Base-by-base conservation (phyloP, 1,284 basidiomycete species). In the Termitomyces sp. region DNA sequence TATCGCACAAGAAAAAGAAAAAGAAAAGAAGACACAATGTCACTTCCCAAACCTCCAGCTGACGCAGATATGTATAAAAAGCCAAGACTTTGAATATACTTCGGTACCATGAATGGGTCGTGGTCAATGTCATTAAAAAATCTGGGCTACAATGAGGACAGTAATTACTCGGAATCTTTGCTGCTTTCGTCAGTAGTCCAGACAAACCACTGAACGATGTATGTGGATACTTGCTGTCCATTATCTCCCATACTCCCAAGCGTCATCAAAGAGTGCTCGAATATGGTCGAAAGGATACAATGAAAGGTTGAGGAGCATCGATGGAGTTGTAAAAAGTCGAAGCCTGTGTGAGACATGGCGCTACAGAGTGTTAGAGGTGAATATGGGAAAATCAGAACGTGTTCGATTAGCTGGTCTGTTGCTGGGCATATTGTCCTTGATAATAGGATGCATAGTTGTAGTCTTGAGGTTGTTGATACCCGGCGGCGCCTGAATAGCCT, bases 401-500 rank as follows among this genome's bases (percentile, higher is more conserved):
- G 53, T 62, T 63, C 62, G 57, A 79, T 67, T 82, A 80, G 70
- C 74, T 77, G 67, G 78, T 69, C 70, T 84, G 82, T 67, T 85
- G 83, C 68, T 89, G 87, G 62, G 83, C 77, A 65, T 90, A 89
- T 76, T 90, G 88, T 67, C 80, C 80, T 73, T 90, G 88, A 70
- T 90, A 90, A 68, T 91, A 91, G 59, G 88, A 80, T 48, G 88
- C 86, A 61, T 91, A 91, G 67, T 81, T 86, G 59, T 84, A 82
- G 69, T 90, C 88, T 73, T 88, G 85, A 58, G 75, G 66, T 66
- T 79, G 81, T 64, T 81, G 77, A 65, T 82, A 81, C 53, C 79
- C 75, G 34, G 72, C 68, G 39, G 68, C 69, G 24, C 58, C 61
- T 49, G 71, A 65, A 62, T 80, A 81, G 45, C 76, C 76, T 50